Conservation (phyloP, 106 monocot genomes). For the Dioscorea zingiberensis region DNA sequence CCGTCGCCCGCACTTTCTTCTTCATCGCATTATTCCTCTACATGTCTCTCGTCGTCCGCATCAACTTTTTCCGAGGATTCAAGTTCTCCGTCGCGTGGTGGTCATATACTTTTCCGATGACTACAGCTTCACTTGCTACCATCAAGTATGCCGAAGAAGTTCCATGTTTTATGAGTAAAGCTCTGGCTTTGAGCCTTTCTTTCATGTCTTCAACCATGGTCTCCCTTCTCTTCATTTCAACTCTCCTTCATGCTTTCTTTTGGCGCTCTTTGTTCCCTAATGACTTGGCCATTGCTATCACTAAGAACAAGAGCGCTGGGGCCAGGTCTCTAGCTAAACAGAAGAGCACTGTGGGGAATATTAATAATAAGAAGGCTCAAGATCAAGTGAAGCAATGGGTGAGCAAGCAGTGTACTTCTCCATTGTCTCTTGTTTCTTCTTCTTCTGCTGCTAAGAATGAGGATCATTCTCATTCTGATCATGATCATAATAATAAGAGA, state of each 20-base stretch:
- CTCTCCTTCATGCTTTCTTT: conserved; percentile 69
- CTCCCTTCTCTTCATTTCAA: conserved; percentile 54
- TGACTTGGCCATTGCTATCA: conserved; percentile 89
- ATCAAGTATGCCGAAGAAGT: conserved; percentile 78
- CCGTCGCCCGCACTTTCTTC: conserved; percentile 59
- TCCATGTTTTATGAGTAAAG: conserved; percentile 53
- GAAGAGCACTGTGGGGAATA: conserved; percentile 9
- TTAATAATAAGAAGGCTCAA: conserved; percentile 12
- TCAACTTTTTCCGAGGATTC: conserved; percentile 93
- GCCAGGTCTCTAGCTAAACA: conserved; percentile 4
- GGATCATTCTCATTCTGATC: too few relatives aligned
- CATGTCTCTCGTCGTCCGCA: conserved; percentile 68
- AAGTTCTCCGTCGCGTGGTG: conserved; percentile 93
- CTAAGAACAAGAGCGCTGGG: conserved; percentile 31
- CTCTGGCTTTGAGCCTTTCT: conserved; percentile 51
- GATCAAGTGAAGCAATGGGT: conserved; percentile 51
- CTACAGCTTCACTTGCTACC: conserved; percentile 72
- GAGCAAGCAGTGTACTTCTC: conserved; percentile 19
- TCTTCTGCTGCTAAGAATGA: not conserved
- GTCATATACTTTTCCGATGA: conserved; percentile 97
- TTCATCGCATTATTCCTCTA: conserved; percentile 90
- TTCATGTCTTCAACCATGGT: conserved; percentile 71
- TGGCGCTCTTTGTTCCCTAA: conserved; percentile 78
- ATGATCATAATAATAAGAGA: too few relatives aligned
- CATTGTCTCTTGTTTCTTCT: conserved; percentile 35